Percentiles rank a stretch among this genome's conserved stretches.
These are phyloP conservation scores for Dioscorea cayenensis DNA, from an alignment of 116 monocot species.

Conservation along the genomic window DNA sequence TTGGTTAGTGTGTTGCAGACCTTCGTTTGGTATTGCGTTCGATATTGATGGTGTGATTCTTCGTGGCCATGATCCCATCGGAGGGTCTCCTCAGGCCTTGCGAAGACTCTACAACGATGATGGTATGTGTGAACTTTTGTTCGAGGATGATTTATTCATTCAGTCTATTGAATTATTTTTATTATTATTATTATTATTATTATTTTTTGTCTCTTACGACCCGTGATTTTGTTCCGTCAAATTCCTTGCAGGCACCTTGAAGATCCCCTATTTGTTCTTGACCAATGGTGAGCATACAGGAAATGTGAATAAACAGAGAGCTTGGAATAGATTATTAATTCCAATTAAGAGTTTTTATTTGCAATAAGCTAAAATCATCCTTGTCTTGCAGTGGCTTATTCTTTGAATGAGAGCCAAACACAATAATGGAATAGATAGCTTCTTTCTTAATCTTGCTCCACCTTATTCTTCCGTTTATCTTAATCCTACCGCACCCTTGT, in stretches of 20 bases:
- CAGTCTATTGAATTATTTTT: no score
- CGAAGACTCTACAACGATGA: constrained; percentile 42
- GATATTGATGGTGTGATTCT: constrained; percentile 71
- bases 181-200: no score
- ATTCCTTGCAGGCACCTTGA: constrained; percentile 51
- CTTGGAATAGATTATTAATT: no score
- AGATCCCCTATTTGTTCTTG: constrained; percentile 81
- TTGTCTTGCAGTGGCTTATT: no score
- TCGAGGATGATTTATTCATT: neutral
- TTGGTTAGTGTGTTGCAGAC: constrained; percentile 20
- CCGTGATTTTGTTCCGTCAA: neutral
- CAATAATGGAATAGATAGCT: no score
- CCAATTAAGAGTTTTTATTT: no score
- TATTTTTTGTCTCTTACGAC: neutral
- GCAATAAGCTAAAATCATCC: no score
- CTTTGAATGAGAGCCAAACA: no score
- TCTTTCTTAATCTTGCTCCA: no score
- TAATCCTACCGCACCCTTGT: no score
- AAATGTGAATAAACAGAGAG: no score
- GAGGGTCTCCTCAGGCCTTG: constrained; percentile 61
- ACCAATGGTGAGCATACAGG: constrained; percentile 69
- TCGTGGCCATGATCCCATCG: constrained; percentile 43
- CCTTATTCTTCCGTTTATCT: no score
- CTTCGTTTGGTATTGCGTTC: constrained; percentile 63
- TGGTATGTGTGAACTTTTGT: constrained; percentile 16